A percentile compares a stretch with the other conserved stretches of the same genome.
Evolutionary conservation across 768 basidiomycete genomes (phyloP).

Genomic region (Suillus occidentalis): DNA sequence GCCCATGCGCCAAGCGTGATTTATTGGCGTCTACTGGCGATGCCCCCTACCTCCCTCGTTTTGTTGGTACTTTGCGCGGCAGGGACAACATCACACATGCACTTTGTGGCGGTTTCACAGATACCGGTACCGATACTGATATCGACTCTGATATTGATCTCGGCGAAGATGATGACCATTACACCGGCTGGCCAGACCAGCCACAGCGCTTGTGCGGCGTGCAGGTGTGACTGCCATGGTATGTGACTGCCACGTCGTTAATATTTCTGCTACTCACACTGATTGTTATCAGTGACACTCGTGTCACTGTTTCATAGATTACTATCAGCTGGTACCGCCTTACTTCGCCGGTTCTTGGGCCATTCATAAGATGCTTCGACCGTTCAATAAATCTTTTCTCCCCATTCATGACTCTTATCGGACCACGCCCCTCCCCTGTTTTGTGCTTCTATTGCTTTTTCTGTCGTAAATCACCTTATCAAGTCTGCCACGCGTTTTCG

Average conservation of each 20-base stretch:
- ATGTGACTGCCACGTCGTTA: not conserved
- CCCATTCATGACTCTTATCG: too few species aligned
- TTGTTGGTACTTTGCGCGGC: not conserved
- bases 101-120: too few species aligned
- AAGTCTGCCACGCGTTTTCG: not conserved
- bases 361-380: not conserved
- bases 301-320: too few species aligned
- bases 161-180: not conserved
- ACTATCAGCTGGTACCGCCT: too few species aligned
- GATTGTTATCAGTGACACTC: not conserved
- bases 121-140: not conserved
- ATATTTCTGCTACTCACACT: not conserved
- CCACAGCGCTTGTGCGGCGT: not conserved
- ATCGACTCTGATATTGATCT: not conserved
- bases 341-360: too few species aligned
- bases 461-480: not conserved
- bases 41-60: not conserved
- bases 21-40: not conserved
- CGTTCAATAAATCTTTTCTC: too few species aligned
- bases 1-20: not conserved
- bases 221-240: not conserved
- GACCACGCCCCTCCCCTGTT: not conserved
- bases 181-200: fast-evolving
- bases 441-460: not conserved
- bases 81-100: not conserved